These are phyloP conservation scores for Orbilia javanica DNA, from an alignment of 2,329 filamentous ascomycete species.

Conservation along the genomic window DNA sequence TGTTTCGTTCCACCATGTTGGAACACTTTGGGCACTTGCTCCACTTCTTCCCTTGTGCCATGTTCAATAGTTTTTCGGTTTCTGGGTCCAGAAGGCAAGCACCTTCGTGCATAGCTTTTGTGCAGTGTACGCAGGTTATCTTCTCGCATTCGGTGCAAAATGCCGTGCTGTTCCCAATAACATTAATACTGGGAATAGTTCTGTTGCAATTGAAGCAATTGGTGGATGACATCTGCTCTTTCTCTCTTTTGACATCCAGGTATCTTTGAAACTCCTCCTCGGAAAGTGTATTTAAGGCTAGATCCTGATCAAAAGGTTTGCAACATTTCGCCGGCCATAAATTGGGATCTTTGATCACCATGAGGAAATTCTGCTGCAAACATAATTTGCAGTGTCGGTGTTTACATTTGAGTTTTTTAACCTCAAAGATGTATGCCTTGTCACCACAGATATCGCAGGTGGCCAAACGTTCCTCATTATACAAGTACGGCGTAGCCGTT, in stretches of 20 bases:
- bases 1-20: slow-evolving; percentile 57
- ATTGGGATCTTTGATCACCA: slow-evolving; percentile 43
- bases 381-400: slow-evolving; percentile 47
- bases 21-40: slow-evolving; percentile 54
- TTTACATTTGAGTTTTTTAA: slow-evolving; percentile 33
- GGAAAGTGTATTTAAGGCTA: slow-evolving; percentile 25
- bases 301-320: slow-evolving; percentile 24
- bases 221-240: slow-evolving; percentile 44
- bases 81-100: slow-evolving; percentile 51
- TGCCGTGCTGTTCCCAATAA: slow-evolving; percentile 34
- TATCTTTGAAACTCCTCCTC: slow-evolving; percentile 36
- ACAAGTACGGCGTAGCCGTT: slow-evolving; percentile 42
- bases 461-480: slow-evolving; percentile 41
- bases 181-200: slow-evolving; percentile 17
- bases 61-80: slow-evolving; percentile 46
- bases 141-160: slow-evolving; percentile 41
- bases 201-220: slow-evolving; percentile 32
- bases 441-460: slow-evolving; percentile 48
- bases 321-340: slow-evolving; percentile 53
- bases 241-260: slow-evolving; percentile 41
- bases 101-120: slow-evolving; percentile 53
- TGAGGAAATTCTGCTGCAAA: slow-evolving; percentile 43
- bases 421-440: slow-evolving; percentile 27
- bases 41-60: slow-evolving; percentile 57
- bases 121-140: slow-evolving; percentile 53